Percentiles rank a stretch among this genome's conserved stretches.
Conservation (phyloP, 1,139 yeast species). For the Diutina catenulata region DNA sequence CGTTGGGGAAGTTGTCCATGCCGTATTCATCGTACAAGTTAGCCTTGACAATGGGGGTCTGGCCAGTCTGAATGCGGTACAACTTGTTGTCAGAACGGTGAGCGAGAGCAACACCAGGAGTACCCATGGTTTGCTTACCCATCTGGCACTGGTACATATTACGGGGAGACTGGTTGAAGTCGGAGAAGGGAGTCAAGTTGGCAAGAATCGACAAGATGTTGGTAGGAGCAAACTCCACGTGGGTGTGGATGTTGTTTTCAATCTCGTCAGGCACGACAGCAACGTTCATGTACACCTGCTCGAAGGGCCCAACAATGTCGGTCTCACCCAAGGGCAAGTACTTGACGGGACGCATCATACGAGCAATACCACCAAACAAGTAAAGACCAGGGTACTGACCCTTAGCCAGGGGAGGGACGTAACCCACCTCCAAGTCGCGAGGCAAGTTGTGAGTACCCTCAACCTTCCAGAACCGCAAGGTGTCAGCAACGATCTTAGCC, state of each 20-base stretch:
- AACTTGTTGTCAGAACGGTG: conserved; percentile 94
- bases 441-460: conserved; percentile 73
- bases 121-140: conserved; percentile 99
- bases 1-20: conserved; percentile 97
- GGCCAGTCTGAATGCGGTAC: conserved; percentile 88
- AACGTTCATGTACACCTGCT: conserved; percentile 92
- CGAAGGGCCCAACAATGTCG: conserved; percentile 94
- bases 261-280: conserved; percentile 95
- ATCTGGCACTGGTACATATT: conserved; percentile 99
- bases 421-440: conserved; percentile 79
- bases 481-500: conserved; percentile 78
- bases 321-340: conserved; percentile 74
- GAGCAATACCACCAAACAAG: conserved; percentile 80
- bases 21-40: conserved; percentile 91
- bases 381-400: conserved; percentile 98
- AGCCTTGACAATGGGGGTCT: conserved; percentile 95
- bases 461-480: conserved; percentile 88
- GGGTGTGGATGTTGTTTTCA: conserved; percentile 68
- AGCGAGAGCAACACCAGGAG: conserved; percentile 90
- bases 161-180: conserved; percentile 98
- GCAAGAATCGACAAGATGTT: conserved; percentile 89
- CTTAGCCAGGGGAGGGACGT: conserved; percentile 85
- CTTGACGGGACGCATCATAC: conserved; percentile 94
- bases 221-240: conserved; percentile 92
- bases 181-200: conserved; percentile 94